Base-by-base conservation (phyloP, 176 grass and related monocot genomes). In the Ampelocalamus luodianensis region DNA sequence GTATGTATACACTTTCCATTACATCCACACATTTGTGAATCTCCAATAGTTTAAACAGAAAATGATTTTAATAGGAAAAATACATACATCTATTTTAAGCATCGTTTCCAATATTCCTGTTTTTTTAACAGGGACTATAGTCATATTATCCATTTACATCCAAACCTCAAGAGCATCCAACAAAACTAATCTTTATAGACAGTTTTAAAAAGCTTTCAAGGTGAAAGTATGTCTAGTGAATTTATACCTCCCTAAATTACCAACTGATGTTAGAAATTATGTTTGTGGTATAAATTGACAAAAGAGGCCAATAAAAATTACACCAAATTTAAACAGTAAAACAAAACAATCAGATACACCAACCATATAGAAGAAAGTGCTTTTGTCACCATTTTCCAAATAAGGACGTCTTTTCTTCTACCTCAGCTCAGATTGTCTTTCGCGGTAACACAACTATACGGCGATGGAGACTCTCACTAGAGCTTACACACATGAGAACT, bases 101-200 rank as follows among this genome's bases (percentile, higher is more conserved):
- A 76, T 76, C 32, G 22, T 62, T 59, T 36, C 13, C 27, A 20
- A 27, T 26, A 22, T 38, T 26, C 20, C 49, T 75, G 8, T 14
- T 56, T 32, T 76, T 32, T 76, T 38, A 36, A 5, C 10, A 76
- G 20, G 36, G 9, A 56, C 34, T 56, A 36, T 13, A 14, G 32
- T 38, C 46, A 74, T 74, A 53, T 74, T 53, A 12, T 26, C 16
- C 71, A 53, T 74, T 16, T 74, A 74, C 26, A 53, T 67, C 61
- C 62, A 65, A 65, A 16, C 27, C 24, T 73, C 9, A 36, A 49
- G 26, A 54, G 16, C 26, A 74, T 36, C 71, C 48, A 53, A 36
- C 46, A 74, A 27, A 72, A 34, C 24, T 50, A 1, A 73, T 34
- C 13, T 50, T 51, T 50, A 51, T 32, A 34, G 1, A 34, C 51